Conservation (phyloP, 2,329 filamentous ascomycete species). For the Cordyceps cateniannulata region DNA sequence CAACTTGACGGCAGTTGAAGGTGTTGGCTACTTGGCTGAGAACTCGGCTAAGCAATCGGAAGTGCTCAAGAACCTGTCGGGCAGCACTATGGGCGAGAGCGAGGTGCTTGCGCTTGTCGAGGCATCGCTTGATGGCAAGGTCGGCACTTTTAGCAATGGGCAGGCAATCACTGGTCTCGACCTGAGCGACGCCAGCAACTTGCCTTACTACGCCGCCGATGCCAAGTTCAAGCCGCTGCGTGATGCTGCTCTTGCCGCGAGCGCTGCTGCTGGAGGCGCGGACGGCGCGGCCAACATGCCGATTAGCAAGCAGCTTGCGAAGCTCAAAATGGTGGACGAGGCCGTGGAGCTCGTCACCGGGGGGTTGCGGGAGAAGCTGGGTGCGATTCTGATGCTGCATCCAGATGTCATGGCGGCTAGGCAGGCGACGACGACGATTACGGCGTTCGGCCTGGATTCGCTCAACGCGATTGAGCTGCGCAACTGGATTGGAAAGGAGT, state of each 20-base stretch:
- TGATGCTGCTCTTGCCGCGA: constrained; percentile 26
- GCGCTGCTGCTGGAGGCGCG: constrained; percentile 11
- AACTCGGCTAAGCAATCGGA: constrained; percentile 36
- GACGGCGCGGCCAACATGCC: constrained; percentile 12
- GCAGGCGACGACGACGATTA: constrained; percentile 18
- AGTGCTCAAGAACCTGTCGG: constrained; percentile 41
- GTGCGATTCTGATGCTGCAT: constrained; percentile 28
- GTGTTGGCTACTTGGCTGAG: constrained; percentile 44
- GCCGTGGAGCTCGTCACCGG: constrained; percentile 20
- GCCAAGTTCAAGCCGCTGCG: constrained; percentile 47
- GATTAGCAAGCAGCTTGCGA: constrained; percentile 16
- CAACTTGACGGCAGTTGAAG: constrained; percentile 45
- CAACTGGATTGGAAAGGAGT: constrained; percentile 44
- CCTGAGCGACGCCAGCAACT: constrained; percentile 34
- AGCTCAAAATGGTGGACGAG: constrained; percentile 14
- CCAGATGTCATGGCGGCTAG: constrained; percentile 18
- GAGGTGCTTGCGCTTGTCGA: constrained; percentile 49
- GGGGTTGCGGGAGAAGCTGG: constrained; percentile 25
- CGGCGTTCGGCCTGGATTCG: constrained; percentile 34
- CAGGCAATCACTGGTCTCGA: constrained; percentile 50
- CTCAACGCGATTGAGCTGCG: constrained; percentile 44
- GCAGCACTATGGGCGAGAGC: constrained; percentile 43
- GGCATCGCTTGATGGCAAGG: constrained; percentile 41
- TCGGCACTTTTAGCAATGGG: constrained; percentile 35
- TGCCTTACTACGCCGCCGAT: constrained; percentile 49